phyloP scores from a whole-genome alignment of 345 rosid species.

The Murraya paniculata region DNA sequence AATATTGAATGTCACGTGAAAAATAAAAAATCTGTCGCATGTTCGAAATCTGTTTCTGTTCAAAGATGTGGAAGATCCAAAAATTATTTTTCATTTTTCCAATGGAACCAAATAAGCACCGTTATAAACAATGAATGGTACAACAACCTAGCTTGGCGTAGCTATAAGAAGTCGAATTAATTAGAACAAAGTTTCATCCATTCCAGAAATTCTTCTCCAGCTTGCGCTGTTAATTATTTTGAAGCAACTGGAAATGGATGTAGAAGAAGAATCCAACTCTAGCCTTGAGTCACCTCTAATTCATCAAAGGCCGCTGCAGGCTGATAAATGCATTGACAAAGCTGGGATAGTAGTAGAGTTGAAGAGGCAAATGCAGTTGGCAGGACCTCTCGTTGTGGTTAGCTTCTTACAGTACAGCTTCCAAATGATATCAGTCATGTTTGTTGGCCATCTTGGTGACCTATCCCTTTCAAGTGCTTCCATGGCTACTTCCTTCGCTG shows the following conservation, averaged over 20 bases:
- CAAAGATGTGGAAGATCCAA: too few species aligned
- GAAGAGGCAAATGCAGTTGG: conserved; percentile 31
- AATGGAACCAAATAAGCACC: too few species aligned
- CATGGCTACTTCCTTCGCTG: conserved; percentile 44
- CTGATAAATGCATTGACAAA: conserved; percentile 1
- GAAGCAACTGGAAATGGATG: conserved; percentile 13
- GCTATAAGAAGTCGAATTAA: too few species aligned
- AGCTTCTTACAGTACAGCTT: conserved; percentile 31
- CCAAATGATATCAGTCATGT: conserved; percentile 38
- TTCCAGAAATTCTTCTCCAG: too few species aligned
- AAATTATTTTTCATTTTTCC: too few species aligned
- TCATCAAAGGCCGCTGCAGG: not conserved
- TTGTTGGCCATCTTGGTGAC: conserved; percentile 35
- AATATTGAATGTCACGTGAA: too few species aligned
- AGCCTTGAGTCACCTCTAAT: conserved; percentile 11
- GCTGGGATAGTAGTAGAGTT: conserved; percentile 22
- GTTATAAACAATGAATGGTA: too few species aligned
- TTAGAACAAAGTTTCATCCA: too few species aligned
- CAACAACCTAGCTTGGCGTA: too few species aligned
- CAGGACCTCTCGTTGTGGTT: conserved; percentile 34
- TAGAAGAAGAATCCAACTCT: not conserved
- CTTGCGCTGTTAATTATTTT: too few species aligned
- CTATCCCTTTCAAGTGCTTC: conserved; percentile 40
- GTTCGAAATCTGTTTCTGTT: too few species aligned
- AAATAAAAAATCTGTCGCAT: too few species aligned